Evolutionary conservation across 306 rosid genomes (phyloP).

Genomic region (Sicyos baderoa): DNA sequence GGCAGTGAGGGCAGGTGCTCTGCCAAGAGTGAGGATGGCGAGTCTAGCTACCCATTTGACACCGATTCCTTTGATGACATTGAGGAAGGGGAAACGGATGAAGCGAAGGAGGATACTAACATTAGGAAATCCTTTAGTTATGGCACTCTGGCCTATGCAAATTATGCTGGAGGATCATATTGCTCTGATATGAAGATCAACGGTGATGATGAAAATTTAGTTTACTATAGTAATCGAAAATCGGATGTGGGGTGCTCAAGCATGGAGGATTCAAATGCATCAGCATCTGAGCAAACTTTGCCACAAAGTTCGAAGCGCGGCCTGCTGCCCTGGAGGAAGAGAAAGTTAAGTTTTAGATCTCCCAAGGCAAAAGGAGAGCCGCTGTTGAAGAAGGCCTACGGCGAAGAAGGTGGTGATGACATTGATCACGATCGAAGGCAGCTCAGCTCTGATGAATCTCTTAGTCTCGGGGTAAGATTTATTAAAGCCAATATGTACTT

Average conservation of each 20-base stretch:
- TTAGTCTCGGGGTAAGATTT: constrained; percentile 52
- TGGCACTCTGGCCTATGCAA: constrained; percentile 81
- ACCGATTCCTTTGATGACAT: constrained; percentile 85
- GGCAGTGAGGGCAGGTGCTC: constrained; percentile 86
- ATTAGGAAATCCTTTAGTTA: constrained; percentile 95
- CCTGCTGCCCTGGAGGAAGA: constrained; percentile 91
- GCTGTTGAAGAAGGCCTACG: constrained; percentile 77
- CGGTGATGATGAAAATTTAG: constrained; percentile 68
- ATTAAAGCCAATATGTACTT: neutral
- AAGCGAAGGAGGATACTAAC: constrained; percentile 60
- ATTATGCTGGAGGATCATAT: constrained; percentile 72
- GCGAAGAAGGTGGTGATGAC: constrained; percentile 99
- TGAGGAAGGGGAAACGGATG: constrained; percentile 82
- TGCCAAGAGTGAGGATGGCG: constrained; percentile 84
- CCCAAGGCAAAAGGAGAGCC: constrained; percentile 98
- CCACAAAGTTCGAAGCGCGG: constrained; percentile 74
- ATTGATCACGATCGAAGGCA: constrained; percentile 94
- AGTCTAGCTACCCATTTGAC: constrained; percentile 78
- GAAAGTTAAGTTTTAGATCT: constrained; percentile 95
- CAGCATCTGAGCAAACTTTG: constrained; percentile 47
- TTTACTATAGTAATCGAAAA: constrained; percentile 75
- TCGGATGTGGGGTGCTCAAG: constrained; percentile 54
- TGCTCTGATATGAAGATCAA: constrained; percentile 47
- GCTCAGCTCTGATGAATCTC: constrained; percentile 91
- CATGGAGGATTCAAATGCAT: constrained; percentile 46